Base-by-base conservation (phyloP, 352 stramenopile species). In the Globisporangium cederbergense region DNA sequence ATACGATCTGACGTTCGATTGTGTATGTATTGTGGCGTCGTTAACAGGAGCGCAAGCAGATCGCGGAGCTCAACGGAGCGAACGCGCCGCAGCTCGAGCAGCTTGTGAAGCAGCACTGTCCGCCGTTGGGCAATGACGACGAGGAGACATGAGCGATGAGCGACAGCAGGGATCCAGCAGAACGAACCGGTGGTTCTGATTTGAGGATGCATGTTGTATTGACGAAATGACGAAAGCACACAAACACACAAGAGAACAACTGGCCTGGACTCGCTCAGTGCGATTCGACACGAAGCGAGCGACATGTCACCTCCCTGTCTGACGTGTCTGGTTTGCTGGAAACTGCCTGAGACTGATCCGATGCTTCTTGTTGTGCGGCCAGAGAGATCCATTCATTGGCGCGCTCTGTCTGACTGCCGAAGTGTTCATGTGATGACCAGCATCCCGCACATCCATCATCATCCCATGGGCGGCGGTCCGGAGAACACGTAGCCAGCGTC, bases 81-180 rank as follows among this genome's bases (percentile, higher is more conserved):
- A 89, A 91, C 50, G 77, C 78, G 8, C 82, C 80, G 14, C 79
- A 83, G 50, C 68, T 89, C 42, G 81, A 89, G 60, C 73, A 81
- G 57, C 67, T 89, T 30, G 73, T 89, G 47, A 83, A 86, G 28
- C 79, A 90, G 54, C 71, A 87, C 64, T 59, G 82, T n/a, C 78
- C 77, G n/a, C 71, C 71, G 32, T 63, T 86, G 9, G 71, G 70
- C 30, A 77, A 72, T 57, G 73, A 87, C 28, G 79, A 88, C 38
- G 79, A 88, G 51, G 77, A 88, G 46, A 74, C 57, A 34, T 89
- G 62, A 40, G 40, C n/a, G 34, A 22, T 22, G 38, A 9, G 42
- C 28, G 20, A 3, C 50, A 55, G 10, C n/a, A 43, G 16, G 42
- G 18, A 57, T 43, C 3, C 51, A 57, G n/a, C 30, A 28, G 38